Percentiles rank a stretch among this genome's conserved stretches.
These are phyloP conservation scores for Globisporangium perplexum DNA, from an alignment of 352 stramenopile genomes.

Conservation along the genomic window DNA sequence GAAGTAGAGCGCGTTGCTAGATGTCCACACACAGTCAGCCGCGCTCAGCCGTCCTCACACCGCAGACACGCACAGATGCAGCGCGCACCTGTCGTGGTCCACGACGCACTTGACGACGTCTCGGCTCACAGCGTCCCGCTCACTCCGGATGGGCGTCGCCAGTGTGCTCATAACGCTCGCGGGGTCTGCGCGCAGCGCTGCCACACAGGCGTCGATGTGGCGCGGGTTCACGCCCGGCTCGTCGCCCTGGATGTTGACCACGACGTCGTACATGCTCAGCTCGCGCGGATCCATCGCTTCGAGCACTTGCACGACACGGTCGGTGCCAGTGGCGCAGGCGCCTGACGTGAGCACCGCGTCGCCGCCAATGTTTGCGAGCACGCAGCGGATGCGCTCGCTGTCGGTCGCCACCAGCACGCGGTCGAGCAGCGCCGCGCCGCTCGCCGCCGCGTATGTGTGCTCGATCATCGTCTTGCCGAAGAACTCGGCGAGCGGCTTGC, in stretches of 20 bases:
- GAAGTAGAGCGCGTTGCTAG: constrained; percentile 82
- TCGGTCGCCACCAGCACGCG: constrained; percentile 83
- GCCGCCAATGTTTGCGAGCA: constrained; percentile 39
- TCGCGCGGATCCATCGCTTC: constrained; percentile 29
- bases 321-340: constrained; percentile 63
- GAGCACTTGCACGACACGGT: constrained; percentile 68
- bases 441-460: constrained; percentile 67
- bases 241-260: constrained; percentile 85
- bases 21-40: no score
- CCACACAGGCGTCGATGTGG: constrained; percentile 70
- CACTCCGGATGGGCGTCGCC: constrained; percentile 51
- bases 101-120: constrained; percentile 79
- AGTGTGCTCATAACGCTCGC: constrained; percentile 74
- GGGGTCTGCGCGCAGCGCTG: constrained; percentile 40
- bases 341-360: constrained; percentile 50
- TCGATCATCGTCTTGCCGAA: constrained; percentile 82
- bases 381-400: constrained; percentile 42
- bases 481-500: constrained; percentile 73
- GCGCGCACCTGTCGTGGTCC: constrained; percentile 46
- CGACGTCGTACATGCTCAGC: constrained; percentile 54
- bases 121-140: constrained; percentile 44
- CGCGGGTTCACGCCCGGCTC: constrained; percentile 73
- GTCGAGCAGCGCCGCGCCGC: constrained; percentile 35
- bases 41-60: neutral
- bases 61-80: neutral